Evolutionary conservation across 2,329 filamentous ascomycete species (phyloP).

Genomic region (Zopfia rhizophila): DNA sequence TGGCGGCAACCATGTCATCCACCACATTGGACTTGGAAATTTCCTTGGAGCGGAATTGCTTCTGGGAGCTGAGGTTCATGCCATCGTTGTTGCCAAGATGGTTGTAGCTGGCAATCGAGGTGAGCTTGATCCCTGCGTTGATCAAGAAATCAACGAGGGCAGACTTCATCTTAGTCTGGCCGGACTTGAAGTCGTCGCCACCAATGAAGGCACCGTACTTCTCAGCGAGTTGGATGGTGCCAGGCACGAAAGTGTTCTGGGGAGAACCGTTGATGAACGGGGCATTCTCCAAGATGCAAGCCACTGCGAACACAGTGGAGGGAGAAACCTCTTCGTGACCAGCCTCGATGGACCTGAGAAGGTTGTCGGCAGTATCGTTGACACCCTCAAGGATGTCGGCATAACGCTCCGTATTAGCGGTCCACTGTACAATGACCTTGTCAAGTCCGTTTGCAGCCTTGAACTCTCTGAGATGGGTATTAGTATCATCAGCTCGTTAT

Average conservation of each 20-base stretch:
- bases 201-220: conserved; percentile 90
- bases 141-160: conserved; percentile 98
- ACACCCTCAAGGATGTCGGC: conserved; percentile 87
- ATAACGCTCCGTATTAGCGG: conserved; percentile 97
- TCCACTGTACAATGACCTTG: conserved; percentile 98
- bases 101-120: conserved; percentile 98
- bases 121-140: conserved; percentile 98
- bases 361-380: conserved; percentile 96
- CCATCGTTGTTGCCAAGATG: conserved; percentile 99
- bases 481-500: not conserved
- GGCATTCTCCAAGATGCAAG: conserved; percentile 86
- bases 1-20: conserved; percentile 99
- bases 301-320: conserved; percentile 95
- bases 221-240: conserved; percentile 88
- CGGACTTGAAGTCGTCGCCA: conserved; percentile 99
- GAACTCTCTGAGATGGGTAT: conserved; percentile 74
- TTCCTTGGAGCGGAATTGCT: conserved; percentile 99
- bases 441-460: conserved; percentile 85
- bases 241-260: conserved; percentile 98
- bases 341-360: conserved; percentile 84
- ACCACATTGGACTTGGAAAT: conserved; percentile 99
- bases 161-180: conserved; percentile 99
- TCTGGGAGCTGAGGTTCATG: conserved; percentile 97
- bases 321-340: conserved; percentile 93
- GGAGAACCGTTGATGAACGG: conserved; percentile 99